These are phyloP conservation scores for Chrysoporthe puriensis DNA, from an alignment of 2,329 filamentous ascomycete genomes.

Conservation along the genomic window DNA sequence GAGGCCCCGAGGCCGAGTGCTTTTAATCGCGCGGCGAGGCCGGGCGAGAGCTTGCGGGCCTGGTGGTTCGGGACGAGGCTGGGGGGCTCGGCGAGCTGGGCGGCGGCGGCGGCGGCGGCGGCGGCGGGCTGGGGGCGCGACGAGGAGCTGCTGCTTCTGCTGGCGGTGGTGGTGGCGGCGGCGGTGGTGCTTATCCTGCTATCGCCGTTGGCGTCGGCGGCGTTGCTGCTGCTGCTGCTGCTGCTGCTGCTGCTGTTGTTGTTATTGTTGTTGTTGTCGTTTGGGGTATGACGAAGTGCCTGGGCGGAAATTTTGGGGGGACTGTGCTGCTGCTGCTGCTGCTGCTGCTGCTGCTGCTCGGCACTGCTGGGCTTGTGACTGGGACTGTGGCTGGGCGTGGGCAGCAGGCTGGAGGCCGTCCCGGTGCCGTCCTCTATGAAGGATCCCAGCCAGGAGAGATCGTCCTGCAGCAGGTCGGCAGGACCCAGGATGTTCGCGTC, in stretches of 20 bases:
- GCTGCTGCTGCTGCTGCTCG: background rate
- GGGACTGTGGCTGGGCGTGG: conserved; percentile 7
- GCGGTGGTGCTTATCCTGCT: conserved; percentile 27
- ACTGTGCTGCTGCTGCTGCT: conserved; percentile 15
- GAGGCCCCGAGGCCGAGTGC: conserved; percentile 62
- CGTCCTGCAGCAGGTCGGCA: conserved; percentile 37
- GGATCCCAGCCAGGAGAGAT: conserved; percentile 40
- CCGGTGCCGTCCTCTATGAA: conserved; percentile 31
- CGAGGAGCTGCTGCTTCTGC: conserved; percentile 26
- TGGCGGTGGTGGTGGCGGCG: conserved; percentile 32
- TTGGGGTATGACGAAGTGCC: conserved; percentile 29
- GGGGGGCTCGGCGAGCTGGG: conserved; percentile 30
- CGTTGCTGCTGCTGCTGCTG: conserved; percentile 30
- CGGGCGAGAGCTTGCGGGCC: conserved; percentile 64
- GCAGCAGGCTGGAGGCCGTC: conserved; percentile 11
- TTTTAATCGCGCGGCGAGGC: conserved; percentile 66
- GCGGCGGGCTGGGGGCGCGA: conserved; percentile 20
- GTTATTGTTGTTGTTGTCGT: conserved; percentile 30
- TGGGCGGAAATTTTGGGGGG: conserved; percentile 26
- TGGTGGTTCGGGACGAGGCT: conserved; percentile 37
- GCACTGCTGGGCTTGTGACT: background rate
- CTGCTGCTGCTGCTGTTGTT: conserved; percentile 30
- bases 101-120: conserved; percentile 3
- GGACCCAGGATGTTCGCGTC: conserved; percentile 40
- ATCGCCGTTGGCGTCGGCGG: conserved; percentile 29